Base-by-base conservation (phyloP, 192 early-diverging fungal genomes). In the Coemansia sp. region DNA sequence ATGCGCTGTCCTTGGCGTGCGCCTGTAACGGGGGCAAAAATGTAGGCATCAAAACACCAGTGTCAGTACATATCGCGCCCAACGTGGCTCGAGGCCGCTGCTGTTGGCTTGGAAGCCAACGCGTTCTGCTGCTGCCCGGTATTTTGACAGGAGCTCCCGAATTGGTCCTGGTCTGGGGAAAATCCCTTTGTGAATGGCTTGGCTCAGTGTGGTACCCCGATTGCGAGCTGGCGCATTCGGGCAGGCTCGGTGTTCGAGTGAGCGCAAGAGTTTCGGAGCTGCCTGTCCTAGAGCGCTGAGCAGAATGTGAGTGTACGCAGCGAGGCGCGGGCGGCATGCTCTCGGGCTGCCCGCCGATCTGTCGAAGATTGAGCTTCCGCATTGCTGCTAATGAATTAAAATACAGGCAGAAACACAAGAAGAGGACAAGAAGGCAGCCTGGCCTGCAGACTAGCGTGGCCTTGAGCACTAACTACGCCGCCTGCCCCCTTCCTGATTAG, bases 361-460 rank as follows among this genome's bases (percentile, higher is more conserved):
- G 57, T 19, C 57, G 57, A 11, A 59, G 19, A 37, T 59, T 59
- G 38, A 31, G 36, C 18, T 48, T 51, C 57, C 57, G 51, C 57
- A 59, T 59, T 32, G 35, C 30, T 31, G 30, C 30, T 8, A 4
- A 31, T 6, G 9, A 8, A 31, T 6, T 31, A n/a, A n/a, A n/a
- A n/a, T n/a, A n/a, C n/a, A n/a, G n/a, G n/a, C n/a, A n/a, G n/a
- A n/a, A n/a, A n/a, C n/a, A n/a, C n/a, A n/a, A n/a, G n/a, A n/a
- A n/a, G n/a, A n/a, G n/a, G n/a, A n/a, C n/a, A n/a, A n/a, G n/a
- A n/a, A 13, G 33, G 33, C 33, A 34, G 33, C n/a, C n/a, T n/a
- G n/a, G n/a, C n/a, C n/a, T n/a, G n/a, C n/a, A n/a, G n/a, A n/a
- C n/a, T n/a, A n/a, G n/a, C n/a, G n/a, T n/a, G n/a, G n/a, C n/a